Evolutionary conservation across 2,329 filamentous ascomycete genomes (phyloP), one percentile per base, ranked within the genome.

Genomic region (Fusarium begoniae): DNA sequence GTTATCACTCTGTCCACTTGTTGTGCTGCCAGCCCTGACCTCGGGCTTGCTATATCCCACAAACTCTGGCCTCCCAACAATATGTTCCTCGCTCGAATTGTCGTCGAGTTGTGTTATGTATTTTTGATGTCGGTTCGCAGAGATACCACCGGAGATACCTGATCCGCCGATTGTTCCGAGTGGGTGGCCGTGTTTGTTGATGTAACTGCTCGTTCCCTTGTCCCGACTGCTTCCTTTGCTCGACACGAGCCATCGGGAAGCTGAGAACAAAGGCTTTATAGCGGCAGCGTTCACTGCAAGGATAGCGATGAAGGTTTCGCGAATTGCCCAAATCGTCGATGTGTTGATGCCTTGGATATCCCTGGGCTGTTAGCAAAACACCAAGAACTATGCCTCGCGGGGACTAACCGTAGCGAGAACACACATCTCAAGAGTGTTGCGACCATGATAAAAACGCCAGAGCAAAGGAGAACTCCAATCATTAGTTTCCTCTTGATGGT

Each of bases 261-360:
- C 75, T 8, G 79, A 81, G 77, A 85, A 84, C 20, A 84, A 75
- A 6, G 83, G 82, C 38, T 83, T 84, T 66, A 85, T 84, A 26
- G 79, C 79, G 5, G 84, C 81, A n/a, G 81, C 79, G 63, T 84
- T 85, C 56, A 84, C 82, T 51, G 82, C 83, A 41, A 86, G 80
- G 55, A 85, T 83, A n/a, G 79, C 83, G 38, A 85, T 81, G 47
- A 86, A 85, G 6, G 82, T 84, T 74, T 86, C 84, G 50, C 84
- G 80, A 22, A 84, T 83, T 18, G 82, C 83, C 84, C 84, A 85
- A 26, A 84, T 83, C 1, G 82, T 84, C 30, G 80, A 81, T 5
- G 79, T 70, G 64, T 84, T 83, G 75, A 84, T 82, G 22, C 78
- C 79, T 24, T 82, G 53, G 43, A 83, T 81, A 32, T 81, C 76